Evolutionary conservation across 441 rosid genomes (phyloP), one percentile per base, ranked within the genome.

Genomic region (Populus trichocarpa): DNA sequence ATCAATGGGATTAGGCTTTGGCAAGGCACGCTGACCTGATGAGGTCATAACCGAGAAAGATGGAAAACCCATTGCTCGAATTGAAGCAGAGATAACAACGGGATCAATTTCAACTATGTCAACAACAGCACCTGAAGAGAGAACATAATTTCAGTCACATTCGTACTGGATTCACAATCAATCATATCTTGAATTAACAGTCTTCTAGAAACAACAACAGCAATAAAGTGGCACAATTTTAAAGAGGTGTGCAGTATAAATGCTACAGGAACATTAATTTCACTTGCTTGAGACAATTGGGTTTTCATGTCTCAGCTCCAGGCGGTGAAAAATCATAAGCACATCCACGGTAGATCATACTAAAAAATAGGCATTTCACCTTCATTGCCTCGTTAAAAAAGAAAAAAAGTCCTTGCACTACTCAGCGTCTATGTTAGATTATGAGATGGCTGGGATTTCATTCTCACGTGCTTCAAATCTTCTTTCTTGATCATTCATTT

Each of bases 21-120:
- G 77, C 63, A 73, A 71, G 33, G 84, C 85, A 46, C 86, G 94
- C 65, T 86, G 68, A 18, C 90, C 89, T 0, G 87, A 78, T 46
- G 80, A 33, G 46, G 84, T 79, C 90, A 88, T 77, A 33, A 88
- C 82, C 0, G 97, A 87, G 81, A 90, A 93, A 79, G 89, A 85
- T 65, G 98, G 99, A 81, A 96, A 96, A 46, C 99, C 99, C 97
- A 96, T 91, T 67, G 92, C 88, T 70, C 72, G 77, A 78, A 89
- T 80, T 6, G 98, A 96, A 22, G 90, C 90, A 65, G 95, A 88
- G 78, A 96, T 89, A 64, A 92, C 99, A 66, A 93, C 53, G 10
- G 95, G 95, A 79, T 93, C 99, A 22, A 95, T 91, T 83, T 95
- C 99, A n/a, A 91, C 95, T 13, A 89, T 79, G 84, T 93, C 86